Conservation (phyloP, 352 stramenopile genomes). For the Globisporangium cystogenes region DNA sequence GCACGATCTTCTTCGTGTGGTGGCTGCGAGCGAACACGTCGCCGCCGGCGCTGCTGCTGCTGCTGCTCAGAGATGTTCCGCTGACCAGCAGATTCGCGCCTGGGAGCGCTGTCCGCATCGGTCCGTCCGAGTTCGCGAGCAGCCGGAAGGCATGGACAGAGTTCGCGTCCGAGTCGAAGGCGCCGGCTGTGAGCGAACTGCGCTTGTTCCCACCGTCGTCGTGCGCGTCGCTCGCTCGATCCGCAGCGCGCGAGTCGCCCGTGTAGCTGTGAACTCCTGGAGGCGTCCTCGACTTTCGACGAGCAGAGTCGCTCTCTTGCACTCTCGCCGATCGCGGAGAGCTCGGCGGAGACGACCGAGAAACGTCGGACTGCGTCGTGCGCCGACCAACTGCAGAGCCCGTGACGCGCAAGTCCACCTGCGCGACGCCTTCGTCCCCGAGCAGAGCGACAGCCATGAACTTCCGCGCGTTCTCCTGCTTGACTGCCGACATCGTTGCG, state of each 20-base stretch:
- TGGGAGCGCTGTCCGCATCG: neutral
- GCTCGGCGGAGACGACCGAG: neutral
- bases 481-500: conserved; percentile 25
- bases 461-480: conserved; percentile 25
- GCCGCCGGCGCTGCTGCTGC: neutral
- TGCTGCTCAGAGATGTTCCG: neutral
- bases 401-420: neutral
- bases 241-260: no score
- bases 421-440: conserved; percentile 10
- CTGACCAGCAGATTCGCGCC: neutral
- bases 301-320: neutral
- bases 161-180: neutral
- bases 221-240: neutral
- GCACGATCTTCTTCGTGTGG: conserved; percentile 28
- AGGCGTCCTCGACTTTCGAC: neutral
- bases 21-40: conserved; percentile 4
- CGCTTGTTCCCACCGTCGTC: neutral
- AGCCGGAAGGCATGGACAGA: neutral
- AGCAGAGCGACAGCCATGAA: conserved; percentile 18
- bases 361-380: neutral
- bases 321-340: neutral
- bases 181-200: neutral
- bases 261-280: no score
- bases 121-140: no score
- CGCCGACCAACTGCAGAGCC: conserved; percentile 3